Evolutionary conservation across 2,329 filamentous ascomycete species (phyloP).

Genomic region (Xylariaceae sp.): DNA sequence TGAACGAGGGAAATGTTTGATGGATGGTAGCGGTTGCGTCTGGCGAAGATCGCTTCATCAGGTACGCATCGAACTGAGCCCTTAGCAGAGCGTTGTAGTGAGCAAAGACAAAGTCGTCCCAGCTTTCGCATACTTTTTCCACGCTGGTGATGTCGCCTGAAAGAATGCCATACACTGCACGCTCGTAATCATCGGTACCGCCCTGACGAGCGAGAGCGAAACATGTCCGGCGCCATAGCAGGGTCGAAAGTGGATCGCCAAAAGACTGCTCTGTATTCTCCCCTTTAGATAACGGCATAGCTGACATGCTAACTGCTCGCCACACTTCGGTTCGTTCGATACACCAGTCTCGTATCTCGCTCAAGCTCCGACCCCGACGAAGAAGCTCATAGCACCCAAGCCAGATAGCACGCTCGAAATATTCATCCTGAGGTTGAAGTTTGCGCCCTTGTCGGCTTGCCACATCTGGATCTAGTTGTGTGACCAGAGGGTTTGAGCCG

Average conservation of each 20-base stretch:
- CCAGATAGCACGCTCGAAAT: slow-evolving; percentile 91
- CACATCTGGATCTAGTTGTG: slow-evolving; percentile 91
- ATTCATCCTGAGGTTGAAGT: slow-evolving; percentile 82
- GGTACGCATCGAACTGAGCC: slow-evolving; percentile 77
- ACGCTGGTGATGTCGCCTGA: slow-evolving; percentile 82
- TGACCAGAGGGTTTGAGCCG: slow-evolving; percentile 71
- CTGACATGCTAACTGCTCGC: slow-evolving; percentile 83
- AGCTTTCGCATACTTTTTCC: slow-evolving; percentile 74
- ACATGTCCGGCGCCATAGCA: slow-evolving; percentile 81
- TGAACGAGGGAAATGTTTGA: slow-evolving; percentile 67
- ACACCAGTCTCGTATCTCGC: slow-evolving; percentile 84
- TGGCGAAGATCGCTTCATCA: slow-evolving; percentile 61
- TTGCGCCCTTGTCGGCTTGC: slow-evolving; percentile 77
- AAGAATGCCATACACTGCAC: slow-evolving; percentile 89
- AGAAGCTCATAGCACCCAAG: slow-evolving; percentile 93
- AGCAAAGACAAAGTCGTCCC: slow-evolving; percentile 87
- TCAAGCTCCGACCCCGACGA: slow-evolving; percentile 77
- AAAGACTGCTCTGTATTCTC: slow-evolving; percentile 51
- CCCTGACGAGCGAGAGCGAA: slow-evolving; percentile 72
- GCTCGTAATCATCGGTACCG: slow-evolving; percentile 77
- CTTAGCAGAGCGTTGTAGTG: slow-evolving; percentile 87
- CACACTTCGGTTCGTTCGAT: slow-evolving; percentile 84
- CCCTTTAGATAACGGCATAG: slow-evolving; percentile 63
- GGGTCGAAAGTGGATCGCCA: slow-evolving; percentile 53
- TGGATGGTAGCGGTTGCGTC: slow-evolving; percentile 59